Percentiles rank a stretch among this genome's conserved stretches.
These are phyloP conservation scores for Backusella sp. DNA, from an alignment of 192 early-diverging fungal genomes.

Conservation along the genomic window DNA sequence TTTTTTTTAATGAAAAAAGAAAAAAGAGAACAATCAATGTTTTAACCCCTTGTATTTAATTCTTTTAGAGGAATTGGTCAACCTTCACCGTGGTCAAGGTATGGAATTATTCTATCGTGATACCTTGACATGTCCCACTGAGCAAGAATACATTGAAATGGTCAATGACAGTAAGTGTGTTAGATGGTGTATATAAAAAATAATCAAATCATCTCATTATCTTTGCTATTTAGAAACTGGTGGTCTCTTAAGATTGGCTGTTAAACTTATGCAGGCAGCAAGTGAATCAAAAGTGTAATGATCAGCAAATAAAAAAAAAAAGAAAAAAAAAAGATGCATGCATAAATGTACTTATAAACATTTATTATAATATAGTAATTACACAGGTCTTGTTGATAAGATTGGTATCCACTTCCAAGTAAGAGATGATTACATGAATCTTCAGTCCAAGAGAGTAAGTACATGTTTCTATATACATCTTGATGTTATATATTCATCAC, in stretches of 20 bases:
- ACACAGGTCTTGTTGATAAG: conserved; percentile 74
- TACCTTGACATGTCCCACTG: conserved; percentile 83
- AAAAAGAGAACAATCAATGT: background rate
- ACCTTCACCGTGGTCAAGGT: conserved; percentile 88
- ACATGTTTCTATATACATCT: background rate
- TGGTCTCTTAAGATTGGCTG: conserved; percentile 89
- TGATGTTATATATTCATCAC: background rate
- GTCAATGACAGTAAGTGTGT: conserved; percentile 82
- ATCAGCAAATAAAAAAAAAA: background rate
- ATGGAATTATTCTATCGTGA: conserved; percentile 98
- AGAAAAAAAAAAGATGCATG: background rate
- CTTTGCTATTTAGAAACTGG: conserved; percentile 75
- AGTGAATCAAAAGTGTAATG: conserved; percentile 42
- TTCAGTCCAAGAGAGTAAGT: conserved; percentile 75
- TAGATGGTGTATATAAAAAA: background rate
- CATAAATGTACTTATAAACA: background rate
- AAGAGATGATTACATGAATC: conserved; percentile 96
- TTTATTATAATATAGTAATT: conserved; percentile 56
- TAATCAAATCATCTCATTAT: background rate
- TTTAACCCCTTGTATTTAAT: background rate
- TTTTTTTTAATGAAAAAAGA: background rate
- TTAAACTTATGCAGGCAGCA: conserved; percentile 90
- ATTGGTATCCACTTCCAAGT: conserved; percentile 97
- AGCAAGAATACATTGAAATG: conserved; percentile 94
- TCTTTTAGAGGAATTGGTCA: conserved; percentile 76